Percentiles rank a stretch among this genome's conserved stretches.
These are phyloP conservation scores for Fusarium globosum DNA, from an alignment of 2,329 filamentous ascomycete genomes.

Conservation along the genomic window DNA sequence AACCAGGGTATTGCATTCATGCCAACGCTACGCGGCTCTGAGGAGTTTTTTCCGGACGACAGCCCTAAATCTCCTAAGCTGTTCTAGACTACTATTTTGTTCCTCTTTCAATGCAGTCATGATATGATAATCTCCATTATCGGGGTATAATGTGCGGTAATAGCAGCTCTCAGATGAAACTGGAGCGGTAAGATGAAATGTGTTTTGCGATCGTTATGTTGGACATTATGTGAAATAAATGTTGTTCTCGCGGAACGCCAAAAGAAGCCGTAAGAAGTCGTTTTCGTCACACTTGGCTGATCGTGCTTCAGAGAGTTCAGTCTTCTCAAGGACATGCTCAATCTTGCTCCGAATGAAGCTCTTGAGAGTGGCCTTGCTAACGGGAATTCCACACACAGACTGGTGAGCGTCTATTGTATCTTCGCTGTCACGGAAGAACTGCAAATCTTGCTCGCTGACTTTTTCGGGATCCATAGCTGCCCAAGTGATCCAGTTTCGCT, in stretches of 20 bases:
- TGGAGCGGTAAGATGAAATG: neutral
- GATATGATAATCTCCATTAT: neutral
- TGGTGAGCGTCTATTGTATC: constrained; percentile 16
- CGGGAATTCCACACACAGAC: constrained; percentile 8
- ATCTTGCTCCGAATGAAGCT: constrained; percentile 17
- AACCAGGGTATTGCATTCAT: neutral
- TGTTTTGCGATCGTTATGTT: neutral
- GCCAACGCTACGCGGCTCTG: neutral
- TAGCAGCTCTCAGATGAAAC: neutral
- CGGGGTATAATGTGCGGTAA: neutral
- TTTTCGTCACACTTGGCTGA: constrained; percentile 17
- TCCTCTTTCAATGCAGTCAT: neutral
- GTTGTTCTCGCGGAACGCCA: constrained; percentile 18
- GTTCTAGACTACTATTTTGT: neutral
- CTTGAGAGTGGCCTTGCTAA: constrained; percentile 15
- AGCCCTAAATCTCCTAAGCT: neutral
- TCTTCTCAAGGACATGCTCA: constrained; percentile 8
- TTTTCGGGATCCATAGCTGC: neutral
- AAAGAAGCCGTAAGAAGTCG: constrained; percentile 13
- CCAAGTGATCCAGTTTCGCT: neutral
- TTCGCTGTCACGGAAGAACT: constrained; percentile 8
- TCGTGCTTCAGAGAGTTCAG: constrained; percentile 13
- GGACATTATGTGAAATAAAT: constrained; percentile 6
- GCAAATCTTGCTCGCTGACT: constrained; percentile 12
- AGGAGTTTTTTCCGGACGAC: neutral